Conservation (phyloP, 176 grass and related monocot species). For the Cenchrus americanus region DNA sequence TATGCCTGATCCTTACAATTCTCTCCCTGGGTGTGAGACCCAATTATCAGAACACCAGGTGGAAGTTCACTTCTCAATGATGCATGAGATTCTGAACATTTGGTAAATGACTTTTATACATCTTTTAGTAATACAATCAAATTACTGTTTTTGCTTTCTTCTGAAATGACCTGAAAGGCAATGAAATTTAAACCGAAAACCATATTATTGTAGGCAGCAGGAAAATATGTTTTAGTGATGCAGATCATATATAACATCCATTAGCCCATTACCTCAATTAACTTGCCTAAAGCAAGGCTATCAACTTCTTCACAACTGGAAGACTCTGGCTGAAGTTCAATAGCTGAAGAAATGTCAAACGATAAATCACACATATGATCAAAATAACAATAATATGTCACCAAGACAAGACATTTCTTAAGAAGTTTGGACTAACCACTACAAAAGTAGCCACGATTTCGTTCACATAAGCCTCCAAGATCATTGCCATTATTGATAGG, state of each 20-base stretch:
- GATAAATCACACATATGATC: neutral
- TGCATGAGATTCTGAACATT: conserved; percentile 52
- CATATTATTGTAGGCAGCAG: conserved; percentile 20
- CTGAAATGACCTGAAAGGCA: conserved; percentile 63
- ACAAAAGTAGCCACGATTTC: conserved; percentile 76
- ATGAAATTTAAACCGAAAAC: neutral
- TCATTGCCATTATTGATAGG: conserved; percentile 60
- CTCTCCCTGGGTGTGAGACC: conserved; percentile 56
- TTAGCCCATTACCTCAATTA: conserved; percentile 61
- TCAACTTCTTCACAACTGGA: conserved; percentile 45
- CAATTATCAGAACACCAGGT: conserved; percentile 81
- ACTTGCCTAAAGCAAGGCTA: conserved; percentile 55
- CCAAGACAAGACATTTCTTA: neutral
- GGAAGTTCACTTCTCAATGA: conserved; percentile 59
- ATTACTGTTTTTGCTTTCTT: conserved; percentile 68
- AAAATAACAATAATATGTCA: neutral
- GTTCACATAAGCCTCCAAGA: conserved; percentile 76
- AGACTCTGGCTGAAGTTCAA: conserved; percentile 44
- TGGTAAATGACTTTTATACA: conserved; percentile 55
- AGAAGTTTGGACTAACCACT: conserved; percentile 50
- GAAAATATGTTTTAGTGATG: neutral
- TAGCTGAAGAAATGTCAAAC: neutral
- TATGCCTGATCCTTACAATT: conserved; percentile 74
- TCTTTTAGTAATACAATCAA: conserved; percentile 82
- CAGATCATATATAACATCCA: neutral